Base-by-base conservation (phyloP, 495 filamentous ascomycete genomes). In the Staphylotrichum longicolle region DNA sequence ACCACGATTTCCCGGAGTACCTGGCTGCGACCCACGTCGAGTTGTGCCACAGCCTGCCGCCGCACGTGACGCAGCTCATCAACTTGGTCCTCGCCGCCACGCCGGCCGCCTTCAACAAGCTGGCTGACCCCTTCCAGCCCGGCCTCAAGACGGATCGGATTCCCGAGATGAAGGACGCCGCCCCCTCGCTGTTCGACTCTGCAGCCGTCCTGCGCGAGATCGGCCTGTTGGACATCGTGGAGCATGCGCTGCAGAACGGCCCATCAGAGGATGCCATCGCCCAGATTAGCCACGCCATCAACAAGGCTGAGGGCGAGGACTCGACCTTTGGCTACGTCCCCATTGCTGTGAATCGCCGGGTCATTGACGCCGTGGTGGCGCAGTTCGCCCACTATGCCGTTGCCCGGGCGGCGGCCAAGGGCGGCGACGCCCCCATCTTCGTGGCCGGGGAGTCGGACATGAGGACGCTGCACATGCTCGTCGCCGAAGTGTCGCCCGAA, bases 1-100 rank as follows among this genome's bases (percentile, higher is more conserved):
- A 95, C 59, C 94, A 98, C 64, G 94, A 99, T 70, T 97, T 90
- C 74, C 90, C 92, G 0, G 92, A 96, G 58, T 98, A 96, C 72
- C 80, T 98, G 46, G 87, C 88, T 34, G 89, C 93, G 65, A 89
- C 94, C 70, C 89, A 96, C 65, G 86, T 88, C 63, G 85, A 87
- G 59, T 84, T 99, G 48, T 92, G 89, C 80, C 88, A 91, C 70
- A 85, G 85, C 65, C 90, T 98, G 54, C 91, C 95, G 1, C 81
- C 83, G 30, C 90, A 95, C 66, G 93, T 89, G 68, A 86, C 86
- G 33, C 94, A 99, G 72, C 82, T 98, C 58, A 87, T 90, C 64
- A 98, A 96, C 72, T 78, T 97, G 41, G 84, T 98, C 48, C 83
- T 97, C 54, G 89, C 88, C 63, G 91, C 94, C 11, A 90, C 86